phyloP scores from a whole-genome alignment of 495 filamentous ascomycete genomes.

The Monascus purpureus region DNA sequence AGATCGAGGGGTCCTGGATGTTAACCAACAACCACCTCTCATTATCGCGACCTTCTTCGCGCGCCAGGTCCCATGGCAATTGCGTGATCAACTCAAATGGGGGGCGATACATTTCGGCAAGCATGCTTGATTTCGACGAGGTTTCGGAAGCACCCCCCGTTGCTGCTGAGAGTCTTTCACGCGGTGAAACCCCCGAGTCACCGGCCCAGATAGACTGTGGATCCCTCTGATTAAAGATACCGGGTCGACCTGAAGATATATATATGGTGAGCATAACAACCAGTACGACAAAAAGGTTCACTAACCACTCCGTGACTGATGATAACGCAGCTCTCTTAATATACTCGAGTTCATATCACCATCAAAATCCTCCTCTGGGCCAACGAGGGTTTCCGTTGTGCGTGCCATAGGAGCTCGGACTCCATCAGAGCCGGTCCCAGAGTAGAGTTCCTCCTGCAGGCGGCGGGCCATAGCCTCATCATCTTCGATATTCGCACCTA shows the following conservation, averaged over 20 bases:
- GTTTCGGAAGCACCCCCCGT: conserved; percentile 61
- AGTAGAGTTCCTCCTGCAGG: conserved; percentile 84
- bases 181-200: conserved; percentile 28
- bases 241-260: conserved; percentile 34
- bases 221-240: conserved; percentile 79
- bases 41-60: conserved; percentile 66
- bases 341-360: conserved; percentile 49
- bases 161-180: conserved; percentile 40
- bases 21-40: conserved; percentile 95
- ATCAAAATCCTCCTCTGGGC: conserved; percentile 45
- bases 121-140: conserved; percentile 54
- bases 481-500: conserved; percentile 45
- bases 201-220: conserved; percentile 63
- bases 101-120: conserved; percentile 84
- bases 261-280: conserved; percentile 4
- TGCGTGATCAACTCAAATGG: conserved; percentile 75
- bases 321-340: conserved; percentile 48
- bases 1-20: conserved; percentile 80
- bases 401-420: conserved; percentile 85
- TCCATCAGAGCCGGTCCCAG: conserved; percentile 39
- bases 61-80: conserved; percentile 62
- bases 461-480: conserved; percentile 88
- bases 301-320: conserved; percentile 32
- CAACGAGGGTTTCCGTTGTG: conserved; percentile 83
- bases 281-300: conserved; percentile 9